These are phyloP conservation scores for Geranomyces michiganensis DNA, from an alignment of 192 early-diverging fungal genomes.

Conservation along the genomic window DNA sequence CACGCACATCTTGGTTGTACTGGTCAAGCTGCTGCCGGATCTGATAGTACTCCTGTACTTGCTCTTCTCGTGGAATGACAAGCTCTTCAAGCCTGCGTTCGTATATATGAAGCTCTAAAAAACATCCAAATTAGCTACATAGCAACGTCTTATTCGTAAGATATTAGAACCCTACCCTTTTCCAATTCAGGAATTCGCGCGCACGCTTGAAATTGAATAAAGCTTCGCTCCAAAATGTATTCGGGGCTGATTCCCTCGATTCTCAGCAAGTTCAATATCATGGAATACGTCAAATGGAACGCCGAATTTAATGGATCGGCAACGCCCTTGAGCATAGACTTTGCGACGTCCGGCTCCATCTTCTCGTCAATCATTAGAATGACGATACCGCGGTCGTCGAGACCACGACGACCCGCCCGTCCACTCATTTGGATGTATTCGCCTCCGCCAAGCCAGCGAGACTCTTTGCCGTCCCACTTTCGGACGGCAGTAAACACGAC, in stretches of 20 bases:
- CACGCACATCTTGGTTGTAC: conserved; percentile 67
- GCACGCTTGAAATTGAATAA: conserved; percentile 91
- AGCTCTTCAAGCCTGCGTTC: conserved; percentile 58
- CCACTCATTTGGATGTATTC: conserved; percentile 99
- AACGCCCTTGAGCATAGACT: conserved; percentile 83
- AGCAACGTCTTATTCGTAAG: neutral
- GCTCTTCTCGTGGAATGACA: conserved; percentile 69
- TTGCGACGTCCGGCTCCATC: conserved; percentile 89
- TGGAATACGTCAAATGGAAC: conserved; percentile 95
- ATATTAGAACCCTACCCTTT: conserved; percentile 44
- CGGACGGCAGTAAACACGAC: conserved; percentile 93
- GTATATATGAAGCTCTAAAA: conserved; percentile 56
- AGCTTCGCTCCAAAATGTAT: conserved; percentile 87
- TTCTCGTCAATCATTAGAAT: conserved; percentile 96
- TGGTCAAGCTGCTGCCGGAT: conserved; percentile 70
- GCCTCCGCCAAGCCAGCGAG: conserved; percentile 78
- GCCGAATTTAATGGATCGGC: conserved; percentile 81
- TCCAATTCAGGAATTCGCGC: conserved; percentile 79
- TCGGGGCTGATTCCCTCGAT: conserved; percentile 94
- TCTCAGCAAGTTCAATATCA: conserved; percentile 93
- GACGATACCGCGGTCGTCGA: conserved; percentile 96
- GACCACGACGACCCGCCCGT: conserved; percentile 93
- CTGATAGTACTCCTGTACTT: conserved; percentile 74
- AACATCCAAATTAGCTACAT: neutral
- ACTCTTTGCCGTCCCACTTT: conserved; percentile 91